Base-by-base conservation (phyloP, 2,329 filamentous ascomycete genomes). In the Fusarium hainanense region DNA sequence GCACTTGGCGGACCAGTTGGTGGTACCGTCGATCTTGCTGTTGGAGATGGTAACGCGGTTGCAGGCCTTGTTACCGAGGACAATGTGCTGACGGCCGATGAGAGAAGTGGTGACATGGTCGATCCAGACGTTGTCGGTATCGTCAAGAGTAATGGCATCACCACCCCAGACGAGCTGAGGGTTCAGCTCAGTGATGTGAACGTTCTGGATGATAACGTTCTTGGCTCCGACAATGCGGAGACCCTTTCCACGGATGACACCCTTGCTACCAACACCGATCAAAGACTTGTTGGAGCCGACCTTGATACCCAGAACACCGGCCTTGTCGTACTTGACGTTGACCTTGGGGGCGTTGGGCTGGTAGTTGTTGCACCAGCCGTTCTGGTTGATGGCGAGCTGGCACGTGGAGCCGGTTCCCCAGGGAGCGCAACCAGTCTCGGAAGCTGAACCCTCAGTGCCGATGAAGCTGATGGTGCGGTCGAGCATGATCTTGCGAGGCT, bases 131-230 rank as follows among this genome's bases (percentile, higher is more conserved):
- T 82, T 66, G 66, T 85, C 83, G 16, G 80, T 75, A 44, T 81
- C 78, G 58, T 85, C 79, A 9, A 88, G 76, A 42, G 85, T 86
- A 74, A 89, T 86, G 41, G 83, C 87, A 74, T 88, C 87, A 55
- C 86, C 87, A 57, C 87, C 87, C 87, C 87, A 89, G 71, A 89
- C 85, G 72, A 87, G 86, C 75, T 85, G 73, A 18, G 86, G 82
- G 80, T 89, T 88, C 50, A 89, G 78, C 54, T 86, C 79, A 54
- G 85, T 87, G 73, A 88, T 82, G 55, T 84, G 82, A 58, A 88
- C 79, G 77, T 87, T 88, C 81, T 88, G 87, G 76, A 89, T 85
- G 74, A 90, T 89, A 75, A 90, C 79, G 77, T 90, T 88, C 64
- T 73, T 77, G 74, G 76, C 81, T 56, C 79, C 80, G 57, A 81